These are phyloP conservation scores for Phaffia tasmanica DNA, from an alignment of 768 basidiomycete species.

Conservation along the genomic window DNA sequence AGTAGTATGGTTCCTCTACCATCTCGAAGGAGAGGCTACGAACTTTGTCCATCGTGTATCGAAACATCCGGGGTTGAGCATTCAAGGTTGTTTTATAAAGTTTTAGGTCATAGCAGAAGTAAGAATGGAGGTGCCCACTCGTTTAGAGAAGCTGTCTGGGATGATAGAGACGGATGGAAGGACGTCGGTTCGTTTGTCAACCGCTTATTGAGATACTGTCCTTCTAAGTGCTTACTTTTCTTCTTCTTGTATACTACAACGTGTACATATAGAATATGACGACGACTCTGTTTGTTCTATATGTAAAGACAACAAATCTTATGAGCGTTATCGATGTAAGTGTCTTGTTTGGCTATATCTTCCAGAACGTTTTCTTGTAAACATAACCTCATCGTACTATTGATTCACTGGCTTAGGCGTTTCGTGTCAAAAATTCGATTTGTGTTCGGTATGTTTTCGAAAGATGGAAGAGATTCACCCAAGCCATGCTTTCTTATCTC, in stretches of 20 bases:
- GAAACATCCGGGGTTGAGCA: constrained; percentile 67
- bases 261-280: constrained; percentile 51
- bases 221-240: background rate
- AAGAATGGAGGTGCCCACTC: constrained; percentile 50
- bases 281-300: constrained; percentile 68
- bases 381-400: background rate
- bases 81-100: constrained; percentile 32
- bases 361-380: background rate
- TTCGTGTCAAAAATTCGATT: constrained; percentile 63
- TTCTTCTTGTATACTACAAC: background rate
- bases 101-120: background rate
- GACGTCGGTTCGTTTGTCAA: constrained; percentile 59
- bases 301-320: constrained; percentile 54
- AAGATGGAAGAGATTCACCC: constrained; percentile 86
- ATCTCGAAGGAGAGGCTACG: constrained; percentile 49
- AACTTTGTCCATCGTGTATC: constrained; percentile 72
- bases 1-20: background rate
- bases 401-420: constrained; percentile 36
- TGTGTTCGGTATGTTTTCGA: constrained; percentile 68
- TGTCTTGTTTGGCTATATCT: background rate
- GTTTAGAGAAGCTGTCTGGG: constrained; percentile 79
- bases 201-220: background rate
- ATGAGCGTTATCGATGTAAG: constrained; percentile 66
- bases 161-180: constrained; percentile 56
- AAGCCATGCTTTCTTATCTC: constrained; percentile 67